Base-by-base conservation (phyloP, 2,329 filamentous ascomycete genomes). In the Acephala macrosclerotiorum region DNA sequence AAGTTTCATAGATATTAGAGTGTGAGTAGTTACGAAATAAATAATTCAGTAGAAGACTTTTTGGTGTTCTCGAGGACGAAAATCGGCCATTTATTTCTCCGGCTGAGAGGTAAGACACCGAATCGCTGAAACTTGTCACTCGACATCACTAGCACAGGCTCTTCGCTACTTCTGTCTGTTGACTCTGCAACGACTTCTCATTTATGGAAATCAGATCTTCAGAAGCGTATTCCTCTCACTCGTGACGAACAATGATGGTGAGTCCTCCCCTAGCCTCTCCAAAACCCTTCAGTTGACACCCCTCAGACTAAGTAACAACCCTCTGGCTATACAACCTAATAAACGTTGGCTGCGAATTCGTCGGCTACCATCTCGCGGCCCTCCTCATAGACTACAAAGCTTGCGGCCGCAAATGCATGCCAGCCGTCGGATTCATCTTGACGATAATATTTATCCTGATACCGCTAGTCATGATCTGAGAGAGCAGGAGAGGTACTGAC, bases 161-260 rank as follows among this genome's bases (percentile, higher is more conserved):
- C 25, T 76, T 97, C 25, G 94, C 94, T 59, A 97, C 94, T 22
- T 89, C 94, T 11, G 91, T 91, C 64, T 87, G 89, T 42, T 98
- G 94, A 94, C 97, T 94, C 80, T 92, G 90, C 82, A 98, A 97
- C 79, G 94, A 97, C 76, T 97, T 72, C 97, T 97, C 86, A 97
- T 97, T 84, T 98, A 98, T 82, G 94, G 94, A 74, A 97, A 97
- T 89, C 97, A 97, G 86, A 90, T 97, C 60, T 97, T 97, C 87
- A 94, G 97, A 81, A 58, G 49, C 12, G n/a, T 55, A 8, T 55
- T 55, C n/a, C 25, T 55, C 16, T 33, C 25, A 33, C 25, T 55
- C 16, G 25, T 55, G 16, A 55, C 25, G 4, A 26, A n/a, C 5
- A 55, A 33, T 25, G 25, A n/a, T 9, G 33, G 51, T 55, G 33